These are phyloP conservation scores for Oldenlandia corymbosa DNA, from an alignment of 257 asterid species.

Conservation along the genomic window DNA sequence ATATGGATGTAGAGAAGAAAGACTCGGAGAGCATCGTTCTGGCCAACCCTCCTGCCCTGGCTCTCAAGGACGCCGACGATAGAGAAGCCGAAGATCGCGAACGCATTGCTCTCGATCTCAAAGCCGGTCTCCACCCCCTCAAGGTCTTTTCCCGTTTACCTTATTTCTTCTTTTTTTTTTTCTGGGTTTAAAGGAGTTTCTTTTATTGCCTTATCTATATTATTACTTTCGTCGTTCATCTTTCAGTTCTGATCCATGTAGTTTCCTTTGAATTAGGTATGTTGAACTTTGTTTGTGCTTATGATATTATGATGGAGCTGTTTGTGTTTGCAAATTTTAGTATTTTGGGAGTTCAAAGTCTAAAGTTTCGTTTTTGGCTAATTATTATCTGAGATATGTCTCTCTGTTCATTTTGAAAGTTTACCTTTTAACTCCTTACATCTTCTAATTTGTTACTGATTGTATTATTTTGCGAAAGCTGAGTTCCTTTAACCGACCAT, in stretches of 20 bases:
- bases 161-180: neutral
- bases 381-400: no score
- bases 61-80: slow-evolving; percentile 16
- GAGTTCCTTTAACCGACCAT: no score
- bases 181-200: no score
- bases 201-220: neutral
- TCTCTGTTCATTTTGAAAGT: no score
- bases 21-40: slow-evolving; percentile 27
- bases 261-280: neutral
- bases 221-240: neutral
- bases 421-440: no score
- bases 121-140: slow-evolving; percentile 91
- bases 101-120: slow-evolving; percentile 67
- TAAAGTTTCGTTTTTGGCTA: no score
- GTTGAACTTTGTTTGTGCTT: neutral
- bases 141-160: slow-evolving; percentile 46
- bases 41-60: neutral
- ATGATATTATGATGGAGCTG: neutral
- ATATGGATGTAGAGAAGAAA: slow-evolving; percentile 52
- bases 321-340: neutral
- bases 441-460: no score
- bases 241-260: neutral
- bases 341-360: neutral
- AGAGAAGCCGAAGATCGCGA: slow-evolving; percentile 46
- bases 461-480: no score